phyloP scores from a whole-genome alignment of 148 eudicot genomes.

The Drosera capensis region DNA sequence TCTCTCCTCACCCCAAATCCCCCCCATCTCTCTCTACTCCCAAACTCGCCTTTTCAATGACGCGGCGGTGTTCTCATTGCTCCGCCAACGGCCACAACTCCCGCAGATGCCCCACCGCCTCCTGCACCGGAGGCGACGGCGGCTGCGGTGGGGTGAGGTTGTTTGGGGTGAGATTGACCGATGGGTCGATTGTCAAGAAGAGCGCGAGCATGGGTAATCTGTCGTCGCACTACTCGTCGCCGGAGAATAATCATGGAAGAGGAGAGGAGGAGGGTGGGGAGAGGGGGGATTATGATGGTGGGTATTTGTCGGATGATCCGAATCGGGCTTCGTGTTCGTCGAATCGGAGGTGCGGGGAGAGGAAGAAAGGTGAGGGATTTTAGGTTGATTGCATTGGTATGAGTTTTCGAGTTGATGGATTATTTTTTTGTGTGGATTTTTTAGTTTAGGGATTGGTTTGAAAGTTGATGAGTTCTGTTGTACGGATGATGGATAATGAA shows the following conservation, averaged over 20 bases:
- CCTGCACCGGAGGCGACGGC: neutral
- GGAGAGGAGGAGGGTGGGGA: constrained; percentile 23
- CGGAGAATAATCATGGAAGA: constrained; percentile 32
- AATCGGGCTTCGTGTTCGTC: constrained; percentile 46
- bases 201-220: constrained; percentile 90
- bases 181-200: constrained; percentile 70
- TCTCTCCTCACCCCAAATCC: neutral
- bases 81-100: constrained; percentile 78
- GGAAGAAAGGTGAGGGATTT: constrained; percentile 46
- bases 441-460: no score
- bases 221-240: constrained; percentile 29
- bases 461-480: neutral
- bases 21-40: constrained; percentile 1
- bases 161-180: constrained; percentile 69
- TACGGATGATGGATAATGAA: no score
- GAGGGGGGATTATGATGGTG: constrained; percentile 24
- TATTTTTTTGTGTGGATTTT: no score
- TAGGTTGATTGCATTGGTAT: neutral
- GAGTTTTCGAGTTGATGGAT: no score
- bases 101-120: constrained; percentile 49
- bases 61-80: constrained; percentile 80
- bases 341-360: constrained; percentile 35
- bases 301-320: constrained; percentile 69
- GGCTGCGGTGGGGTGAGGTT: constrained; percentile 32
- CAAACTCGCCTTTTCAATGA: constrained; percentile 22